These are phyloP conservation scores for Talaromyces amestolkiae DNA, from an alignment of 2,329 filamentous ascomycete species.

Conservation along the genomic window DNA sequence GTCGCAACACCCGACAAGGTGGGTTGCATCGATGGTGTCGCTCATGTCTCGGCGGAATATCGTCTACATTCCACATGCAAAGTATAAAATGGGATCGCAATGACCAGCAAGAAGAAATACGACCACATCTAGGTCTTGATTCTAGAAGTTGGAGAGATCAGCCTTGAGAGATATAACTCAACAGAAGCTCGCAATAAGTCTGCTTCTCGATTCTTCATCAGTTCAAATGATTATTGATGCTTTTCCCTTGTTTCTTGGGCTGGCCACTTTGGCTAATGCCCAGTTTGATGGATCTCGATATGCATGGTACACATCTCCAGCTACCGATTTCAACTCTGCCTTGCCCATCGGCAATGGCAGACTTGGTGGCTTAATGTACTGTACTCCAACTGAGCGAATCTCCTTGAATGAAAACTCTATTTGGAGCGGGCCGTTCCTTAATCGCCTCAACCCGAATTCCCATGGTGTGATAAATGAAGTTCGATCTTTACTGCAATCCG, in stretches of 20 bases:
- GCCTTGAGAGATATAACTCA: too few species aligned
- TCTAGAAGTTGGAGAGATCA: too few species aligned
- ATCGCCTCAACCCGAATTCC: conserved; percentile 20
- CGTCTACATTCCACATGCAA: too few species aligned
- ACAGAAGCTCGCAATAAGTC: too few species aligned
- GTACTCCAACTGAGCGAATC: conserved; percentile 20
- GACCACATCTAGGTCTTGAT: too few species aligned
- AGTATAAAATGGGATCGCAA: too few species aligned
- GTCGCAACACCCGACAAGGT: too few species aligned
- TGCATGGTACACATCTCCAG: conserved; percentile 22
- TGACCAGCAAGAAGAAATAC: too few species aligned
- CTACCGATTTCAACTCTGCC: conserved; percentile 22
- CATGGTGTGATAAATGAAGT: not conserved
- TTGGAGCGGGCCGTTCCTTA: conserved; percentile 23
- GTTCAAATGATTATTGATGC: too few species aligned
- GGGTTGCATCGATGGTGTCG: too few species aligned
- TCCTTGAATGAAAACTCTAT: conserved; percentile 26
- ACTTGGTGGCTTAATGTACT: conserved; percentile 23
- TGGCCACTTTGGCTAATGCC: not conserved
- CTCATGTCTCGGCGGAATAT: too few species aligned
- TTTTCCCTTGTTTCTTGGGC: not conserved
- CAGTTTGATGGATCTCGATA: conserved; percentile 6
- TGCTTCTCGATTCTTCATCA: too few species aligned
- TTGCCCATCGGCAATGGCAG: conserved; percentile 25
- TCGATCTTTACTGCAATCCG: not conserved